Evolutionary conservation across 2,329 filamentous ascomycete species (phyloP), one percentile per base, ranked within the genome.

Genomic region (Colletotrichum orbiculare): DNA sequence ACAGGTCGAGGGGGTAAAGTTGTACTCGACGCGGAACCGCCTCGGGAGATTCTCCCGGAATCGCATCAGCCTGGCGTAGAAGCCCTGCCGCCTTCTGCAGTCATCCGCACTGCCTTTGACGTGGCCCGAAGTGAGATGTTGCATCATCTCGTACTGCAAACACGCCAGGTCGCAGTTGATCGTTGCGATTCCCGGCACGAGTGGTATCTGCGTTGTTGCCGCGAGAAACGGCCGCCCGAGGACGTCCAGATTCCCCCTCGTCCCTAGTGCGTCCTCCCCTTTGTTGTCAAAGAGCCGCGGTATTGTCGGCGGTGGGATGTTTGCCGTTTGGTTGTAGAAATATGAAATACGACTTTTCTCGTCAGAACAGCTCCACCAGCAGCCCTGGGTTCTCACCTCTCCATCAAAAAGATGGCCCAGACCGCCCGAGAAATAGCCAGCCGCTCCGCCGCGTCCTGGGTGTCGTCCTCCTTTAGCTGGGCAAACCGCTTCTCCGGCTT

Each of bases 331-430:
- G 3, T 33, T 10, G 13, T 66, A 66, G 12, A 66, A 66, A n/a
- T 66, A 66, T 7, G 63, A 66, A 2, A 66, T 42, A 13, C 63
- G 63, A 38, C 63, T 66, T 25, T 25, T 25, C 25, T 25, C 25
- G 25, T 25, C 25, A 25, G 25, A 37, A 15, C 11, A 3, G 5
- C 15, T 15, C 7, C n/a, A 8, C 6, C n/a, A 47, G 25, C 25
- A 25, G 4, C 25, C 25, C 25, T 25, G 25, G 25, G 46, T 8
- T 11, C 42, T 41, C 38, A 66, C 63, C 58, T 66, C 34, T 66
- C 63, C 39, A 66, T 66, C 6, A 63, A n/a, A 37, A 63, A 66
- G 13, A 66, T 15, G 10, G 63, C 58, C 63, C 63, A 66, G 3
- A 54, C 33, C 2, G 63, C 58, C 25, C 25, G 55, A 6, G 63